These are phyloP conservation scores for Scedosporium minutisporum DNA, from an alignment of 2,329 filamentous ascomycete species.

Conservation along the genomic window DNA sequence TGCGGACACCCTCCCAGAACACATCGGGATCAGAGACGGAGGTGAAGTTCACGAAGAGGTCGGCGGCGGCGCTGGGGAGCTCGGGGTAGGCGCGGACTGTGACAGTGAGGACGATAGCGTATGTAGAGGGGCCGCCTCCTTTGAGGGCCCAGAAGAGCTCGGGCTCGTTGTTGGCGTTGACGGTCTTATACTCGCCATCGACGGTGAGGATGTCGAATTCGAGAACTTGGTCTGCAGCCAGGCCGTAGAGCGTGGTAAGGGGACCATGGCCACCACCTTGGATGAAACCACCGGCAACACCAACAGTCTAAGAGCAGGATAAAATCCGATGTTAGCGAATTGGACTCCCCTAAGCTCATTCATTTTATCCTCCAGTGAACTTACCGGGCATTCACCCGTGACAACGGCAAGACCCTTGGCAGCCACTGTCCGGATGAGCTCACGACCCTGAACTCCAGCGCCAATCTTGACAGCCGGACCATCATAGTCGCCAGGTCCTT, in stretches of 20 bases:
- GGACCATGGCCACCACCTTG: slow-evolving; percentile 49
- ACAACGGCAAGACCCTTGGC: slow-evolving; percentile 35
- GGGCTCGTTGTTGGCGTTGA: slow-evolving; percentile 31
- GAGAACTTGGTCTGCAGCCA: slow-evolving; percentile 36
- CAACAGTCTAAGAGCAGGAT: slow-evolving; percentile 33
- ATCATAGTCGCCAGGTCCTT: slow-evolving; percentile 31
- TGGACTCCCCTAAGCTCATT: neutral
- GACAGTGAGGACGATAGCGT: slow-evolving; percentile 40
- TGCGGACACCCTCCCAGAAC: slow-evolving; percentile 37
- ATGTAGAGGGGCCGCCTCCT: slow-evolving; percentile 43
- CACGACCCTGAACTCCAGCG: slow-evolving; percentile 40
- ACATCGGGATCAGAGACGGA: slow-evolving; percentile 25
- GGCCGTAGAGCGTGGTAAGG: slow-evolving; percentile 32
- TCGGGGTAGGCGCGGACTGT: slow-evolving; percentile 43
- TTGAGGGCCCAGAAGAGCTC: slow-evolving; percentile 50
- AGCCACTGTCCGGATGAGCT: slow-evolving; percentile 29
- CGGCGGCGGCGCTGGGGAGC: slow-evolving; percentile 28
- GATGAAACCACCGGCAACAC: slow-evolving; percentile 49
- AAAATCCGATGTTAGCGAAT: too few relatives aligned
- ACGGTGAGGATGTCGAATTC: slow-evolving; percentile 36
- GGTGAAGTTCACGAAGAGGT: slow-evolving; percentile 26
- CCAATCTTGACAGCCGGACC: slow-evolving; percentile 43
- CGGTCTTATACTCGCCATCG: slow-evolving; percentile 31
- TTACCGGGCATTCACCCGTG: slow-evolving; percentile 36
- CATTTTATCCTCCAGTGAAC: neutral